These are phyloP conservation scores for Debaryomyces sp. DNA, from an alignment of 1,139 yeast species.

Conservation along the genomic window DNA sequence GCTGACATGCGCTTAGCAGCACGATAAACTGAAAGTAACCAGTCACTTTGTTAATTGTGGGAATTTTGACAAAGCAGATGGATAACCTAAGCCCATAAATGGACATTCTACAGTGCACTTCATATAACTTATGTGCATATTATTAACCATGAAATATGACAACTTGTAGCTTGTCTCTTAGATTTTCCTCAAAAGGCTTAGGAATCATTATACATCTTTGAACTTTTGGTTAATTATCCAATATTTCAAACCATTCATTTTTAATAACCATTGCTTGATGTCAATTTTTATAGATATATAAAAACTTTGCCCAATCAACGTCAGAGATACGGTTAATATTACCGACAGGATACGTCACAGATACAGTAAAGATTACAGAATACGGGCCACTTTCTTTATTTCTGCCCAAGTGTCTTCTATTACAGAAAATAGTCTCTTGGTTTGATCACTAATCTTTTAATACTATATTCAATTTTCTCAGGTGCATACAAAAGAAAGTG, in stretches of 20 bases:
- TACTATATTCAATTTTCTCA: slow-evolving; percentile 55
- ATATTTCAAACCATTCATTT: slow-evolving; percentile 43
- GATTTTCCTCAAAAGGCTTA: no score
- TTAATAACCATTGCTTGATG: slow-evolving; percentile 43
- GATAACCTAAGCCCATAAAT: no score
- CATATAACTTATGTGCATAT: no score
- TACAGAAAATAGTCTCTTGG: slow-evolving; percentile 55
- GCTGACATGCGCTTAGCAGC: no score
- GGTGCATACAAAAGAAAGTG: slow-evolving; percentile 48
- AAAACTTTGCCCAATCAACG: slow-evolving; percentile 41
- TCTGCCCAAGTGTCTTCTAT: slow-evolving; percentile 48
- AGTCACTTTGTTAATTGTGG: no score
- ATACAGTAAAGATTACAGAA: no score
- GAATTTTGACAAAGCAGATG: no score
- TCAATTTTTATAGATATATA: slow-evolving; percentile 32
- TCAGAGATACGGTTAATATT: slow-evolving; percentile 61
- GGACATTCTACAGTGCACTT: no score
- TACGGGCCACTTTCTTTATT: slow-evolving; percentile 45
- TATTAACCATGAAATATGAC: no score
- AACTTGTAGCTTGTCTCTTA: no score
- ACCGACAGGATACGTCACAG: no score
- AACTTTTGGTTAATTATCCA: slow-evolving; percentile 41
- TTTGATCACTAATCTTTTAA: slow-evolving; percentile 54
- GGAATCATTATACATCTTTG: slow-evolving; percentile 27
- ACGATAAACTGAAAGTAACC: no score